Evolutionary conservation across 306 rosid genomes (phyloP), one percentile per base, ranked within the genome.

Genomic region (barrel medic (Medicago truncatula)): DNA sequence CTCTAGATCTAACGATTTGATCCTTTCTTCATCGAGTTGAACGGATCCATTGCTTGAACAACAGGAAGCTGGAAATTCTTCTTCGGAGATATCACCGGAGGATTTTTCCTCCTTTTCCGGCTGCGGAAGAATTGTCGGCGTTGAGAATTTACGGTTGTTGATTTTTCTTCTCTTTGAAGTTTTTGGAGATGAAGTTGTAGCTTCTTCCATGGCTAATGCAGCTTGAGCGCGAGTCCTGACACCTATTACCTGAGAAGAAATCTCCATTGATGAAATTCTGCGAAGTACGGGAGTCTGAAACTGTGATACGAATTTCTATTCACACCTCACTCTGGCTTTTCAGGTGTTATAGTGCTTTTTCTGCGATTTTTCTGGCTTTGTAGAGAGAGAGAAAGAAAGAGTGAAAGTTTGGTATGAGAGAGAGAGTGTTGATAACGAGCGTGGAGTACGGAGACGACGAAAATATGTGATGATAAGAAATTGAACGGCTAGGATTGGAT

Each of bases 11-110:
- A 78, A 80, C 74, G 85, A 76, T n/a, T 83, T 72, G 80, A 72
- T 73, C 58, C 73, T 67, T 38, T 83, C 78, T 9, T 88, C 84
- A 9, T 80, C 81, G 3, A 76, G 65, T 47, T 50, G 77, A 41
- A 74, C 77, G 43, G 92, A 88, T 72, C 87, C 87, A 67, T 87
- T 92, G 87, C 90, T 88, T 1, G 96, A 95, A 81, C 96, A 95
- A 76, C 93, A 88, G 11, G 93, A 90, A 8, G 80, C 73, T 16
- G 83, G 82, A 17, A 36, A 62, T 21, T 84, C 86, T 28, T 82
- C 86, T 71, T 80, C 83, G 17, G 80, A 78, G 68, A 52, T 78
- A 80, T 81, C 82, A 76, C 88, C 88, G 10, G 77, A 64, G 70
- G 78, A 78, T 6, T 49, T 60, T 36, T 60, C 80, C 76, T 84